phyloP scores from a whole-genome alignment of 805 yeast genomes.

The Saccharomyces jurei region DNA sequence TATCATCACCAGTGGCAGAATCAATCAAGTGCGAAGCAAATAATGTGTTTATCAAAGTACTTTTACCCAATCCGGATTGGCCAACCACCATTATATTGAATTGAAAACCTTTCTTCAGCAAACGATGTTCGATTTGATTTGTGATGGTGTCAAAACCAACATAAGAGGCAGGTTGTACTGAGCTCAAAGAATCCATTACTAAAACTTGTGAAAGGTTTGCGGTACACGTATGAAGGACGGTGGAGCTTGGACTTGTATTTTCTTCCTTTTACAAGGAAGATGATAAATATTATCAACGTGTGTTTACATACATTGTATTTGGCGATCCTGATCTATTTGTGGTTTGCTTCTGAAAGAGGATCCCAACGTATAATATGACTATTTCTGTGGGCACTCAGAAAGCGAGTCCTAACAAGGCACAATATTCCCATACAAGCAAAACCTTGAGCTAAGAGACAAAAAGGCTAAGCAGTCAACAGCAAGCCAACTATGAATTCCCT shows the following conservation, averaged over 20 bases:
- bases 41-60: constrained; percentile 83
- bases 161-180: constrained; percentile 55
- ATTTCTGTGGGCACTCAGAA: background rate
- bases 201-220: background rate
- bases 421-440: background rate
- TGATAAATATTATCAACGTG: background rate
- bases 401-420: background rate
- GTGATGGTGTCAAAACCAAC: constrained; percentile 98
- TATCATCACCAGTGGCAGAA: constrained; percentile 58
- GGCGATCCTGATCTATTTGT: background rate
- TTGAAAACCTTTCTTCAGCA: constrained; percentile 88
- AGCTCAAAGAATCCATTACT: constrained; percentile 1
- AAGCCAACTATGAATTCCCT: background rate
- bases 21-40: constrained; percentile 75
- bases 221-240: background rate
- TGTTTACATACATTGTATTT: background rate
- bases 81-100: constrained; percentile 93
- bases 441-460: background rate
- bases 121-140: constrained; percentile 84
- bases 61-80: constrained; percentile 87
- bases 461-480: background rate
- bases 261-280: background rate
- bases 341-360: constrained; percentile 1
- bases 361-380: background rate
- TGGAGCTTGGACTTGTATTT: background rate